Conservation (phyloP, 1,284 basidiomycete genomes). For the Ganoderma lingzhi region DNA sequence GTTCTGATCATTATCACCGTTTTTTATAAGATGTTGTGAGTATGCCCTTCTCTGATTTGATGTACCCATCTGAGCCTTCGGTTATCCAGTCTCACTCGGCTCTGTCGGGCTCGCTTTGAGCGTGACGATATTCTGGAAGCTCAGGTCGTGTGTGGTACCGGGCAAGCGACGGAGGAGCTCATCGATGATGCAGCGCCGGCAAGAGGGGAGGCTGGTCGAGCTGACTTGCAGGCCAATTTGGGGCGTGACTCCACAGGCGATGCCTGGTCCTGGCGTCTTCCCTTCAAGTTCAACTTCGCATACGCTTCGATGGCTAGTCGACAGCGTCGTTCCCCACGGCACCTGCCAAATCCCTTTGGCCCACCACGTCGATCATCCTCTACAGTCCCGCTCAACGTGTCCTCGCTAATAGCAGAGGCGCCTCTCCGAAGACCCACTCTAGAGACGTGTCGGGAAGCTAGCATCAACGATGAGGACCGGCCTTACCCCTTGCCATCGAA, state of each 20-base stretch:
- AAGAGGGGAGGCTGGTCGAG: conserved; percentile 11
- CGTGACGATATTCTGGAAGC: conserved; percentile 58
- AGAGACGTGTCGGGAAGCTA: conserved; percentile 18
- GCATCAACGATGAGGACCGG: not conserved
- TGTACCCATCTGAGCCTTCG: conserved; percentile 3
- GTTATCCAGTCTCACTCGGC: conserved; percentile 68
- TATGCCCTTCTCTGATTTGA: conserved; percentile 20
- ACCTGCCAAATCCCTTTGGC: conserved; percentile 61
- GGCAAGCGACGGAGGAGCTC: conserved; percentile 27
- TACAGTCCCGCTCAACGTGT: conserved; percentile 22
- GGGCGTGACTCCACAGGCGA: conserved; percentile 14
- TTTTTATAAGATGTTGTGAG: conserved; percentile 77
- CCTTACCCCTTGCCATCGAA: conserved; percentile 5
- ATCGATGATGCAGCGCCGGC: conserved; percentile 32
- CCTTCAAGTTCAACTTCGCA: conserved; percentile 61
- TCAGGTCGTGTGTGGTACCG: conserved; percentile 54
- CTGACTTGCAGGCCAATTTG: conserved; percentile 32
- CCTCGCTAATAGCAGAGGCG: conserved; percentile 15
- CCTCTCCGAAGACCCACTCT: conserved; percentile 5
- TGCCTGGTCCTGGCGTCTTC: conserved; percentile 58
- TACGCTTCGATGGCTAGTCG: conserved; percentile 58
- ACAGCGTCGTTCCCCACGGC: conserved; percentile 46
- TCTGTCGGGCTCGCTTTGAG: conserved; percentile 73
- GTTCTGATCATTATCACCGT: conserved; percentile 79
- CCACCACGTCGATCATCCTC: conserved; percentile 38